phyloP scores from a whole-genome alignment of 768 basidiomycete genomes.

The Mycena metata region DNA sequence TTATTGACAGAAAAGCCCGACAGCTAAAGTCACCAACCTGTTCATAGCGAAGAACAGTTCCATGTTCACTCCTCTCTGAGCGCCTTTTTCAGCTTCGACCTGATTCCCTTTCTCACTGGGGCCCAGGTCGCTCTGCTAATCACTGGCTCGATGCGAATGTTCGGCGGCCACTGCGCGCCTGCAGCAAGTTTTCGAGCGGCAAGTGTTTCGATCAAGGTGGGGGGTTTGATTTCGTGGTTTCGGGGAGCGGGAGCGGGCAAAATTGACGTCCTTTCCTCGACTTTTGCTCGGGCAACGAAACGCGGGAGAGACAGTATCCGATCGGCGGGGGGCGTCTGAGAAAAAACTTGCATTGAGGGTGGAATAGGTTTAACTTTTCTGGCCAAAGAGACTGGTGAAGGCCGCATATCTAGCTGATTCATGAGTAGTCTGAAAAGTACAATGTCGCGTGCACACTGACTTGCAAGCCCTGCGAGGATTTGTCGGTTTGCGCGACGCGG shows the following conservation, averaged over 20 bases:
- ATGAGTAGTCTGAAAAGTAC: neutral
- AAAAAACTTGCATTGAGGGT: conserved; percentile 32
- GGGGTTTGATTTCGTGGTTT: conserved; percentile 31
- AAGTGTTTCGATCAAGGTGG: conserved; percentile 58
- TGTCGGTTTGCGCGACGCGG: too few relatives aligned
- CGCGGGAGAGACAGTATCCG: conserved; percentile 20
- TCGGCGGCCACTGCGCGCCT: conserved; percentile 59
- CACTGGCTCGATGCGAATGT: conserved; percentile 65
- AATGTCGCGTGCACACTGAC: neutral
- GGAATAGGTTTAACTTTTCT: conserved; percentile 30
- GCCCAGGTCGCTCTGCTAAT: conserved; percentile 55
- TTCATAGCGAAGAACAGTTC: neutral
- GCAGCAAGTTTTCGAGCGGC: conserved; percentile 54
- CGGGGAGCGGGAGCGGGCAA: conserved; percentile 31
- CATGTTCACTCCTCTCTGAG: conserved; percentile 49
- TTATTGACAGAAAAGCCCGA: neutral
- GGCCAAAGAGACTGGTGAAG: conserved; percentile 27
- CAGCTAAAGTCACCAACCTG: neutral
- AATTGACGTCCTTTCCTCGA: conserved; percentile 18
- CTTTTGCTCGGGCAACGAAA: conserved; percentile 20
- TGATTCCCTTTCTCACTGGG: conserved; percentile 53
- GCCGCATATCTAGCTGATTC: conserved; percentile 26
- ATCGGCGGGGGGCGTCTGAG: neutral
- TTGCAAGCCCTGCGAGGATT: too few relatives aligned
- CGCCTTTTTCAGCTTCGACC: conserved; percentile 56